phyloP scores from a whole-genome alignment of 2,329 filamentous ascomycete genomes.

The Aspergillus transmontanensis region DNA sequence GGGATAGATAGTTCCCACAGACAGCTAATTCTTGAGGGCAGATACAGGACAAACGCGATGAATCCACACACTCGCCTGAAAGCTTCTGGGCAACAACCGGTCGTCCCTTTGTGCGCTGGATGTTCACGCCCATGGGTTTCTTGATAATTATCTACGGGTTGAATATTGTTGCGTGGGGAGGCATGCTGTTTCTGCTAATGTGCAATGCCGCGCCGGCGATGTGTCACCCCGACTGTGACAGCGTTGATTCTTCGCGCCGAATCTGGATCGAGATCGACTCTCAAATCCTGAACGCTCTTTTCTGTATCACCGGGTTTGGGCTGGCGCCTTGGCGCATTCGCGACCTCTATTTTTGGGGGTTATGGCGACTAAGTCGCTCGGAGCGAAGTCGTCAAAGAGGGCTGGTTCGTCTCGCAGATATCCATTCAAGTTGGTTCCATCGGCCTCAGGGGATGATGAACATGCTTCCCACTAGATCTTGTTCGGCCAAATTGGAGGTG shows the following conservation, averaged over 20 bases:
- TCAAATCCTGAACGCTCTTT: constrained; percentile 80
- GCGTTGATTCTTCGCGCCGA: constrained; percentile 74
- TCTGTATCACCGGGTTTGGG: constrained; percentile 85
- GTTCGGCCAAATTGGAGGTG: constrained; percentile 33
- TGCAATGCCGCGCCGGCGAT: constrained; percentile 66
- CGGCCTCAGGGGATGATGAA: neutral
- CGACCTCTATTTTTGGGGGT: constrained; percentile 73
- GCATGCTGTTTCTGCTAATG: constrained; percentile 84
- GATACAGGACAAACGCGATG: neutral
- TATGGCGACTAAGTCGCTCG: constrained; percentile 61
- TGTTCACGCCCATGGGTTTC: constrained; percentile 74
- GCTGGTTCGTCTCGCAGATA: neutral
- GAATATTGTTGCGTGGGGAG: constrained; percentile 85
- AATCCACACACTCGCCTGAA: neutral
- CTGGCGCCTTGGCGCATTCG: constrained; percentile 82
- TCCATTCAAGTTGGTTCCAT: neutral
- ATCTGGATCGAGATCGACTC: constrained; percentile 85
- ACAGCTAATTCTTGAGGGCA: neutral
- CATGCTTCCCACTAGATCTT: neutral
- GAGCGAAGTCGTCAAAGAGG: neutral
- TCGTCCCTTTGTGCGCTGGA: constrained; percentile 51
- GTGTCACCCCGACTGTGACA: constrained; percentile 64
- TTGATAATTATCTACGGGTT: constrained; percentile 76
- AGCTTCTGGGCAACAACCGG: neutral
- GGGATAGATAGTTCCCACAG: too few species aligned